These are phyloP conservation scores for Stylosanthes scabra DNA, from an alignment of 331 rosid genomes.

Conservation along the genomic window DNA sequence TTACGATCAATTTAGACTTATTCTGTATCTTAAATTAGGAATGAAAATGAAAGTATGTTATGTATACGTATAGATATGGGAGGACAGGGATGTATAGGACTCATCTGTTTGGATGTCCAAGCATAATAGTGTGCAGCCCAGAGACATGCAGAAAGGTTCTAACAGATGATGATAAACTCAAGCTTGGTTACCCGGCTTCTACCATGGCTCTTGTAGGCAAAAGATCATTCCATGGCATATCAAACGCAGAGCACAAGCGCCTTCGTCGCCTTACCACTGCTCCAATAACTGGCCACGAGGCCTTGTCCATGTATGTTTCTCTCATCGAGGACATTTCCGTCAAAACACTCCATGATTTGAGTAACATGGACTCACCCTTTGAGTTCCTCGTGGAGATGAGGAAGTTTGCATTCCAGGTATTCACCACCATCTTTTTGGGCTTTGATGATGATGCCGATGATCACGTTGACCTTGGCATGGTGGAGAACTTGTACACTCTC, in stretches of 20 bases:
- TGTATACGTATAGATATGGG: constrained; percentile 59
- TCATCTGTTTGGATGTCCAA: constrained; percentile 59
- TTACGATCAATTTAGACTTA: too few species aligned
- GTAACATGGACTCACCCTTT: constrained; percentile 35
- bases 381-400: constrained; percentile 69
- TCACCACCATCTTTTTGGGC: constrained; percentile 64
- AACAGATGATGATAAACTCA: constrained; percentile 50
- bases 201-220: constrained; percentile 57
- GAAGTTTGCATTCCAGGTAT: constrained; percentile 59
- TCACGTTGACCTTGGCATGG: constrained; percentile 38
- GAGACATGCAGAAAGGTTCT: constrained; percentile 59
- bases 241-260: constrained; percentile 61
- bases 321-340: constrained; percentile 43
- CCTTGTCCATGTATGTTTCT: constrained; percentile 49
- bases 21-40: too few species aligned
- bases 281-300: constrained; percentile 67
- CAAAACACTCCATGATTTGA: constrained; percentile 46
- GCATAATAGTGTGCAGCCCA: constrained; percentile 66
- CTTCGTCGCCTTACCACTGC: constrained; percentile 68
- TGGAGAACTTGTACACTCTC: constrained; percentile 49
- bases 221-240: constrained; percentile 52
- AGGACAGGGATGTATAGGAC: constrained; percentile 59
- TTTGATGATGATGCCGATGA: too few species aligned
- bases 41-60: too few species aligned
- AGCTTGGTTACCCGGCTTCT: constrained; percentile 65